Base-by-base conservation (phyloP, 257 asterid genomes). In the Cordia subcordata region DNA sequence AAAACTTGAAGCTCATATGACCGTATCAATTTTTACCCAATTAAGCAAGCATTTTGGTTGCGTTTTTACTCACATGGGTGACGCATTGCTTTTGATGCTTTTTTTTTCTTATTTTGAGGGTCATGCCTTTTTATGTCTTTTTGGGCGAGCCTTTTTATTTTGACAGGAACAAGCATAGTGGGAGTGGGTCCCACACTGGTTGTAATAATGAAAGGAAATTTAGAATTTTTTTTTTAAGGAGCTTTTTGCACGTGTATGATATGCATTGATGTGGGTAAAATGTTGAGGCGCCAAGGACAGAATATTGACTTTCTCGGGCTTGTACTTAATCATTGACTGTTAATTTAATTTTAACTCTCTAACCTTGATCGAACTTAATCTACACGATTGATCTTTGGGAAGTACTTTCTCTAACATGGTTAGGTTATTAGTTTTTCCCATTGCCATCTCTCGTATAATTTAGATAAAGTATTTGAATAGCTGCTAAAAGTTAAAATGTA, bases 301-400 rank as follows among this genome's bases (percentile, higher is more conserved):
- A 85, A 81, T 77, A 77, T 71, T 80, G 89, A 79, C 89, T 85
- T 69, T 79, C 76, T 79, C 70, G 89, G 77, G 11, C 72, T 67
- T 74, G 58, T 70, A 61, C 67, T 40, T 61, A 58, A 79, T 81
- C 82, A 79, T 85, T 42, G 66, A 72, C 64, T 59, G 75, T 68
- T 81, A 68, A 73, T 69, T 64, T 5, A 50, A 49, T 14, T 49
- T 49, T n/a, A n/a, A n/a, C n/a, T n/a, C 15, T 44, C 49, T 44
- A 13, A n/a, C n/a, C n/a, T n/a, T 44, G 15, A 46, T 46, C 14
- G n/a, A n/a, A n/a, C n/a, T n/a, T 46, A 17, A 46, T 46, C 51
- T 17, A 46, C 17, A 46, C 19, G n/a, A 3, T 27, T 27, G 35
- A 44, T 44, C 49, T 11, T 8, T 17, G 51, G 4, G 13, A 46